A percentile compares a stretch with the other conserved stretches of the same genome.
Conservation (phyloP, 1,139 yeast species). For the Magnusiomyces sp. region DNA sequence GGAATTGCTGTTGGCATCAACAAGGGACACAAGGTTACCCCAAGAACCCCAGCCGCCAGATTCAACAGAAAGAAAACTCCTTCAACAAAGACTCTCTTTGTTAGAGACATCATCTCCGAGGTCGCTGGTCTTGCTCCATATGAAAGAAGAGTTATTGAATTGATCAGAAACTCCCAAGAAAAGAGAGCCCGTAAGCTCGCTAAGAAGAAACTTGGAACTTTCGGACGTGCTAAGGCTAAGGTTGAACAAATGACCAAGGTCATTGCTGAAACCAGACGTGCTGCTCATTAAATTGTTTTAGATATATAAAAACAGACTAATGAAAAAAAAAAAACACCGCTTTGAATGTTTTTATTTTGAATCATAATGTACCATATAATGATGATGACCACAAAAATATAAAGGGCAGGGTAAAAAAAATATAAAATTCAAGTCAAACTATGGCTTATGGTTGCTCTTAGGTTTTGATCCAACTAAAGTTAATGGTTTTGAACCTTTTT, state of each 20-base stretch:
- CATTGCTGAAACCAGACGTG: conserved; percentile 96
- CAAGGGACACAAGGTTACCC: conserved; percentile 98
- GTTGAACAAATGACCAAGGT: conserved; percentile 96
- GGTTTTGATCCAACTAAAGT: no score
- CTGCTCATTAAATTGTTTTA: conserved; percentile 18
- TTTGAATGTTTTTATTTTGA: neutral
- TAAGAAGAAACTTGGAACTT: conserved; percentile 99
- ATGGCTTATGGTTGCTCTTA: no score
- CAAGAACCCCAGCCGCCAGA: conserved; percentile 90
- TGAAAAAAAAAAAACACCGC: neutral
- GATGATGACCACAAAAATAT: neutral
- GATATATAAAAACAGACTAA: neutral
- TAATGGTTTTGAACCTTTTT: no score
- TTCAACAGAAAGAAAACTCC: conserved; percentile 94
- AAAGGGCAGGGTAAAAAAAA: neutral
- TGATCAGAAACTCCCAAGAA: conserved; percentile 99
- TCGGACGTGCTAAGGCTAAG: conserved; percentile 99
- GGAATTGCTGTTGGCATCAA: conserved; percentile 98
- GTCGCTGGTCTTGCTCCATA: conserved; percentile 99
- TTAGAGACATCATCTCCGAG: conserved; percentile 92
- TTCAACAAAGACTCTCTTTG: conserved; percentile 93
- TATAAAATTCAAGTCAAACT: neutral
- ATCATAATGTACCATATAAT: conserved; percentile 7
- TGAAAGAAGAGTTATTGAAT: conserved; percentile 98
- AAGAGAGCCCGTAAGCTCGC: conserved; percentile 99